Evolutionary conservation across 1,284 basidiomycete genomes (phyloP).

Genomic region (Ustilago nuda): DNA sequence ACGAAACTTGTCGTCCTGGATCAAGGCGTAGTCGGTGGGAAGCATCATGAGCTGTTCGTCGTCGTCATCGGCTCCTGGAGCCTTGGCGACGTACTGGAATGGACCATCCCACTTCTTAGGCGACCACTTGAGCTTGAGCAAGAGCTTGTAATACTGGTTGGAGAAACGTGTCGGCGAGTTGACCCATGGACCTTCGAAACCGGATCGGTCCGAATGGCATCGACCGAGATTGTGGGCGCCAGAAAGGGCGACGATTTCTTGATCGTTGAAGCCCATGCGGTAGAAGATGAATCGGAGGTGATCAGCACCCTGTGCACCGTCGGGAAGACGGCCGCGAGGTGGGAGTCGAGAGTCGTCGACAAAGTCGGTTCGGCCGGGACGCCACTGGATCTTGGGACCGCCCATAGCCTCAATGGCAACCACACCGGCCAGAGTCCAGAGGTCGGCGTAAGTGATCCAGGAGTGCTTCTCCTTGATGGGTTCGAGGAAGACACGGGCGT

Average conservation of each 20-base stretch:
- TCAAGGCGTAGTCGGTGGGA: slow-evolving; percentile 69
- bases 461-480: slow-evolving; percentile 72
- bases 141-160: slow-evolving; percentile 69
- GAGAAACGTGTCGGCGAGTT: slow-evolving; percentile 65
- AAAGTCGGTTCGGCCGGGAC: slow-evolving; percentile 72
- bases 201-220: slow-evolving; percentile 65
- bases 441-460: slow-evolving; percentile 73
- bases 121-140: slow-evolving; percentile 72
- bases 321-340: slow-evolving; percentile 71
- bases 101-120: slow-evolving; percentile 72
- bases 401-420: slow-evolving; percentile 73
- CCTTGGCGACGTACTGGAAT: slow-evolving; percentile 66
- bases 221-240: slow-evolving; percentile 73
- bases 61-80: slow-evolving; percentile 67
- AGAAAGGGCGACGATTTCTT: slow-evolving; percentile 74
- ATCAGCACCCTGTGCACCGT: slow-evolving; percentile 72
- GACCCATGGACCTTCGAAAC: slow-evolving; percentile 68
- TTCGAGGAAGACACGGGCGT: slow-evolving; percentile 72
- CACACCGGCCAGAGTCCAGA: slow-evolving; percentile 71
- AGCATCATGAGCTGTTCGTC: slow-evolving; percentile 74
- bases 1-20: slow-evolving; percentile 65
- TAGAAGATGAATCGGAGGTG: slow-evolving; percentile 73
- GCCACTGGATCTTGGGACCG: slow-evolving; percentile 71
- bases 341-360: slow-evolving; percentile 67
- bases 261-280: slow-evolving; percentile 73